These are phyloP conservation scores for Daldinia sp. DNA, from an alignment of 2,329 filamentous ascomycete genomes.

Conservation along the genomic window DNA sequence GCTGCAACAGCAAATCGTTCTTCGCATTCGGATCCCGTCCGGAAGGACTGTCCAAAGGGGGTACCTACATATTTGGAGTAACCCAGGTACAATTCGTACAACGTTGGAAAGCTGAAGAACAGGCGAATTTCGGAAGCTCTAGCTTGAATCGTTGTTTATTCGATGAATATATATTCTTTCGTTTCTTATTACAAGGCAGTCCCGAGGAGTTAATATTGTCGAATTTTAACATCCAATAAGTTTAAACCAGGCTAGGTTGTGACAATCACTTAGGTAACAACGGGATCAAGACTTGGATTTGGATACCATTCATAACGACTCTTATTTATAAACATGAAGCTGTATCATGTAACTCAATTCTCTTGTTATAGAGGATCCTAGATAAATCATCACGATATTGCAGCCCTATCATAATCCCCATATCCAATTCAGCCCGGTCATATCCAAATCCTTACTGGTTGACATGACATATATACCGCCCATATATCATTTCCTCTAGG, in stretches of 20 bases:
- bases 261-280: background rate
- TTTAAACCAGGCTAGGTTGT: background rate
- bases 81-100: background rate
- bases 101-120: background rate
- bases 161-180: background rate
- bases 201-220: no score
- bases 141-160: background rate
- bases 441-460: background rate
- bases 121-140: background rate
- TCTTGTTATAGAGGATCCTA: background rate
- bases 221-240: background rate
- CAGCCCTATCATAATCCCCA: background rate
- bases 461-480: background rate
- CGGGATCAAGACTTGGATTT: background rate
- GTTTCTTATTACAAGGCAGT: background rate
- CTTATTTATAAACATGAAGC: background rate
- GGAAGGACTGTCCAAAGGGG: background rate
- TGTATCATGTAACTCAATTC: background rate
- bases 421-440: background rate
- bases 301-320: background rate
- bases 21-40: background rate
- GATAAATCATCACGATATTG: background rate
- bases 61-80: background rate
- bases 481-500: slow-evolving; percentile 18
- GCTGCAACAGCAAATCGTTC: background rate